Evolutionary conservation across 2,329 filamentous ascomycete species (phyloP), one percentile per base, ranked within the genome.

Genomic region (Talaromyces sp.): DNA sequence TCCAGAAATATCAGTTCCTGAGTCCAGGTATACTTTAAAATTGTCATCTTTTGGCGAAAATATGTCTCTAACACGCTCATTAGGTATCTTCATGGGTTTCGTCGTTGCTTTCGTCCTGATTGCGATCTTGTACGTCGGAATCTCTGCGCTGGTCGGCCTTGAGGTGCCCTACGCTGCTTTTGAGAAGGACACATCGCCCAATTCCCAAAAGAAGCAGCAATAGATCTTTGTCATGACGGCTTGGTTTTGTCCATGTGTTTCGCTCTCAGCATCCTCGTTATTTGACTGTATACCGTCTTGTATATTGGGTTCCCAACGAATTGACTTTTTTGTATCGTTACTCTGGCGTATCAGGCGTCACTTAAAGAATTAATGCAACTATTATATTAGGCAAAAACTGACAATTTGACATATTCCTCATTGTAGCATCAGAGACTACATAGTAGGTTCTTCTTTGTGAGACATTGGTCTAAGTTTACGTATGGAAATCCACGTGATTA

Each of bases 1-100:
- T 99, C 72, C 90, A 96, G 79, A 93, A 91, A 77, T 99, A 99
- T 78, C 90, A 97, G 76, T 98, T 93, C 81, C 90, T 99, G 70
- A 94, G 90, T 11, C 92, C 93, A 73, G 92, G 92, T 94, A 80
- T 71, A 85, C 22, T 39, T 37, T 19, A 31, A 27, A 15, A 33
- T 33, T 33, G 17, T 50, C 17, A 63, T 49, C 6, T 11, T 19
- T 31, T 54, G 47, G 37, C 45, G 41, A 3, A 5, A 35, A 59
- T 15, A 50, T 13, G 11, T 17, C 22, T 22, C 66, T 69, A 49
- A 69, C 60, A 10, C 13, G 1, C 15, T 43, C 6, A 52, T 61
- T 27, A 22, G 93, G 91, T 64, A 87, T 98, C 69, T 98, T 97
- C 79, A 96, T 96, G 90, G 90, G 87, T 33, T 80, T 97, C 22